Conservation (phyloP, 371 early-diverging fungal genomes). For the Saksenaea oblongispora region DNA sequence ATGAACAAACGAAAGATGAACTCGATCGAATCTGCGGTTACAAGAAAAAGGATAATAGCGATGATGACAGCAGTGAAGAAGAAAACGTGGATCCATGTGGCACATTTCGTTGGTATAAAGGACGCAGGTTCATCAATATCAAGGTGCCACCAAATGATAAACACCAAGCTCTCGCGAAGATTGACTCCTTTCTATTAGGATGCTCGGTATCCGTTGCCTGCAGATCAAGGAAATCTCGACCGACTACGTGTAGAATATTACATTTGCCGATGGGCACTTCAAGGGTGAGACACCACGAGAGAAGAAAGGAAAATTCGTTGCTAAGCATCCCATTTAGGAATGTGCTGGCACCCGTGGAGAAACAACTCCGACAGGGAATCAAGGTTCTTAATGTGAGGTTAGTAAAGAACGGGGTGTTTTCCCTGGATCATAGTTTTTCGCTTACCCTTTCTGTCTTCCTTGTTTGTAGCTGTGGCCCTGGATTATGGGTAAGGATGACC, state of each 20-base stretch:
- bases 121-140: slow-evolving; percentile 16
- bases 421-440: not conserved
- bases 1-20: not conserved
- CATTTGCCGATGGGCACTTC: slow-evolving; percentile 32
- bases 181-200: not conserved
- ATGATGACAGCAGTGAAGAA: not conserved
- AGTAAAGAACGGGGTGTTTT: not conserved
- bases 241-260: slow-evolving; percentile 26
- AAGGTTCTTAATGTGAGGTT: slow-evolving; percentile 32
- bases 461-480: slow-evolving; percentile 25
- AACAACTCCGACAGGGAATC: slow-evolving; percentile 19
- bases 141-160: not conserved
- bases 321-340: slow-evolving; percentile 7
- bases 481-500: slow-evolving; percentile 29
- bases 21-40: slow-evolving; percentile 1
- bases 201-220: slow-evolving; percentile 14
- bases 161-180: not conserved
- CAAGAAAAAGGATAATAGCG: not conserved
- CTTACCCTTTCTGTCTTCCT: not conserved
- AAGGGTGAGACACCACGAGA: slow-evolving; percentile 18
- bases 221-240: slow-evolving; percentile 33
- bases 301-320: not conserved
- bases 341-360: slow-evolving; percentile 28
- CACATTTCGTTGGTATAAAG: slow-evolving; percentile 34
- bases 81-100: slow-evolving; percentile 18